Conservation (phyloP, 768 basidiomycete species). For the Rhodosporidiobolus sp. region DNA sequence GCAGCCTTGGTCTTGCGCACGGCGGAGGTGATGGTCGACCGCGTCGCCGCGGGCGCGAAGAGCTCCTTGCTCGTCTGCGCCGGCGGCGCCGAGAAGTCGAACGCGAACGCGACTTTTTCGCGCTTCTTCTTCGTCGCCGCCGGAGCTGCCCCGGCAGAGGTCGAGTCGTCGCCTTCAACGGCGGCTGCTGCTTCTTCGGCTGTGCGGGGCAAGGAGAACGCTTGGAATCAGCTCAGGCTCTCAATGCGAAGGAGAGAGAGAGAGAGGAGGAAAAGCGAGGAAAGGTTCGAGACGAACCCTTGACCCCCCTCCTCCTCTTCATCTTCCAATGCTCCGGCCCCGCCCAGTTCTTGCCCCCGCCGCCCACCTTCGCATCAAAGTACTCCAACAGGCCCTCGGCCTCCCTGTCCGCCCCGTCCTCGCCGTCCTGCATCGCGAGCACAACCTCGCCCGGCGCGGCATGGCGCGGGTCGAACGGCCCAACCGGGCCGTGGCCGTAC, state of each 20-base stretch:
- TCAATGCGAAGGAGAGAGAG: no score
- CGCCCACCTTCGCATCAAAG: constrained; percentile 65
- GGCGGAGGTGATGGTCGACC: constrained; percentile 62
- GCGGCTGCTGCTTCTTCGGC: not conserved
- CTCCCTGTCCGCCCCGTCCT: constrained; percentile 53
- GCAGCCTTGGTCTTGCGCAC: constrained; percentile 36
- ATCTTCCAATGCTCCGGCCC: constrained; percentile 99
- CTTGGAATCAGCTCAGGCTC: not conserved
- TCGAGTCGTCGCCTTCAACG: not conserved
- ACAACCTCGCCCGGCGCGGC: constrained; percentile 66
- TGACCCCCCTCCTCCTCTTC: constrained; percentile 47
- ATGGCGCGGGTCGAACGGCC: constrained; percentile 80
- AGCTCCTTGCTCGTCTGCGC: constrained; percentile 66
- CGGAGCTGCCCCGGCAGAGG: not conserved
- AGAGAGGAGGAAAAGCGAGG: not conserved
- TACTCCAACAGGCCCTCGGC: constrained; percentile 70
- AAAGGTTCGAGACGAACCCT: constrained; percentile 5
- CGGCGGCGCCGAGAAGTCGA: constrained; percentile 67
- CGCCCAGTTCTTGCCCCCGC: constrained; percentile 88
- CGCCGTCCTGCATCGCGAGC: constrained; percentile 68
- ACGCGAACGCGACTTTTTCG: constrained; percentile 71
- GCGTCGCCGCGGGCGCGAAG: constrained; percentile 72
- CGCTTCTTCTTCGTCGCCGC: constrained; percentile 51
- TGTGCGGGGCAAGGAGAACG: not conserved
- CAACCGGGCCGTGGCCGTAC: constrained; percentile 51